Evolutionary conservation across 257 asterid species (phyloP).

Genomic region (Jacaranda copaia): DNA sequence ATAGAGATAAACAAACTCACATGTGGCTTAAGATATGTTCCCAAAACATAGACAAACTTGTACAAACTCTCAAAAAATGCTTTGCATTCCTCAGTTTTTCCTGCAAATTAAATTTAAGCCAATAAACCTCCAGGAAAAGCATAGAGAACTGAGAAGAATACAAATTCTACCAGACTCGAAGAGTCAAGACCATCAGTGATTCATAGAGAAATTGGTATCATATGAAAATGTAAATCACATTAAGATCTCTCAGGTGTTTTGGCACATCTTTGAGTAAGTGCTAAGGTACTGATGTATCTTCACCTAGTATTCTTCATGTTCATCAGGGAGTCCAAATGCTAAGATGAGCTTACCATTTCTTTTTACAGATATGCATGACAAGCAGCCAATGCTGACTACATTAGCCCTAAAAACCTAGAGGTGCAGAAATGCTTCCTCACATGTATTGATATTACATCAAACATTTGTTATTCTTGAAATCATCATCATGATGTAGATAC

Average conservation of each 20-base stretch:
- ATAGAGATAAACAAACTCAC: slow-evolving; percentile 57
- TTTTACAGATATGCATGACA: background rate
- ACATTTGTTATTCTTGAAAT: slow-evolving; percentile 2
- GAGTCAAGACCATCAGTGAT: slow-evolving; percentile 7
- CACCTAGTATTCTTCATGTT: background rate
- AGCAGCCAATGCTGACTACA: background rate
- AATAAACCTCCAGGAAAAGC: slow-evolving; percentile 24
- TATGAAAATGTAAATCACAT: slow-evolving; percentile 2
- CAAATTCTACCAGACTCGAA: background rate
- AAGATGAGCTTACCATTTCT: background rate
- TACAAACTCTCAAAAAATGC: slow-evolving; percentile 70
- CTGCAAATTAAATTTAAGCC: slow-evolving; percentile 55
- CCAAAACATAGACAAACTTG: slow-evolving; percentile 88
- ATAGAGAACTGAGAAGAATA: slow-evolving; percentile 1
- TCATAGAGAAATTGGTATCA: slow-evolving; percentile 4
- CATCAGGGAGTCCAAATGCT: slow-evolving; percentile 21
- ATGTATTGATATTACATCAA: background rate
- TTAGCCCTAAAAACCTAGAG: background rate
- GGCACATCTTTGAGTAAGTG: background rate
- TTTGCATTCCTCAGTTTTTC: slow-evolving; percentile 83
- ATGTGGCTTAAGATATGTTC: slow-evolving; percentile 95
- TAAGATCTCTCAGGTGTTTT: background rate
- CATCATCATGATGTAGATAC: slow-evolving; percentile 7
- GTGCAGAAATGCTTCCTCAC: slow-evolving; percentile 4
- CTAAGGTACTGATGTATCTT: background rate